A percentile compares a stretch with the other conserved stretches of the same genome.
These are phyloP conservation scores for Globisporangium solare DNA, from an alignment of 352 stramenopile species.

Conservation along the genomic window DNA sequence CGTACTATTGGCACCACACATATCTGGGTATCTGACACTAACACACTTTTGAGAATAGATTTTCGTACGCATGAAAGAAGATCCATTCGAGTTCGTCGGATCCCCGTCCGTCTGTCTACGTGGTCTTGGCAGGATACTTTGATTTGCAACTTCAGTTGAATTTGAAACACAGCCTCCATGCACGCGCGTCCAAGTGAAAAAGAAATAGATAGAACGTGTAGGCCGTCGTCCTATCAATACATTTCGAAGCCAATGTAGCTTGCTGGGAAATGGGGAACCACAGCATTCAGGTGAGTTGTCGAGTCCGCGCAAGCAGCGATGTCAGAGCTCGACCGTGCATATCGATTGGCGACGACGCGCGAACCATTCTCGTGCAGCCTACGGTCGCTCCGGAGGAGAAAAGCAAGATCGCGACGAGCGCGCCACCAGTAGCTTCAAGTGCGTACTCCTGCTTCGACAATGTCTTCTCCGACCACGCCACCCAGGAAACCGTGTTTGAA, in stretches of 20 bases:
- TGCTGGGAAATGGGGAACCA: constrained; percentile 21
- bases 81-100: too few relatives aligned
- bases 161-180: too few relatives aligned
- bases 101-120: too few relatives aligned
- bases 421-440: constrained; percentile 2
- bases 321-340: constrained; percentile 1
- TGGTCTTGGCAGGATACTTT: too few relatives aligned
- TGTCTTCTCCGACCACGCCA: constrained; percentile 34
- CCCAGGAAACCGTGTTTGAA: constrained; percentile 42
- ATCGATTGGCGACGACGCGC: not conserved
- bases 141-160: too few relatives aligned
- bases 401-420: not conserved
- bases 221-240: not conserved
- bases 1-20: too few relatives aligned
- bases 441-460: constrained; percentile 38
- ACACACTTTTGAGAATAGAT: constrained; percentile 1
- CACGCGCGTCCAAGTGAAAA: too few relatives aligned
- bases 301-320: constrained; percentile 24
- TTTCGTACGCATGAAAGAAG: not conserved
- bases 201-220: not conserved
- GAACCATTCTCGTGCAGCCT: constrained; percentile 9
- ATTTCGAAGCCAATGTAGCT: not conserved
- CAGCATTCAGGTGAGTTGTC: constrained; percentile 63
- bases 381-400: not conserved
- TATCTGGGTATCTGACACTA: not conserved